phyloP scores from a whole-genome alignment of 768 basidiomycete genomes.

The Kwoniella sp. region DNA sequence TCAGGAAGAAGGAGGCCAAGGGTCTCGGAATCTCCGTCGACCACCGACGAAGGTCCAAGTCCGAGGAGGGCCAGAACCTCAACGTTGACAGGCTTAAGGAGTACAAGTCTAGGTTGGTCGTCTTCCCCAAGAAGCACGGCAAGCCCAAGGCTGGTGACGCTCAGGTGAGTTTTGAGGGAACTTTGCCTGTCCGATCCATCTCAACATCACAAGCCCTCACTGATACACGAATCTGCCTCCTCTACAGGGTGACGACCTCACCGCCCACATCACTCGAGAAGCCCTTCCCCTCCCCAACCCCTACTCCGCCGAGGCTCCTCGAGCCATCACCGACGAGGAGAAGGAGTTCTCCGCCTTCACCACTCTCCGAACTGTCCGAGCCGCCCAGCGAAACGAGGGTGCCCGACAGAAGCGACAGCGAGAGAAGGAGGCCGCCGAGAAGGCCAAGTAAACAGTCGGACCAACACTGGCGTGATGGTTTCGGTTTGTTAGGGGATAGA shows the following conservation, averaged over 20 bases:
- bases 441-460: constrained; percentile 37
- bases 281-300: constrained; percentile 64
- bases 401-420: constrained; percentile 67
- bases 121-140: constrained; percentile 93
- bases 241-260: constrained; percentile 77
- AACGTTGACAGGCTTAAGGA: constrained; percentile 92
- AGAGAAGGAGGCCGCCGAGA: constrained; percentile 55
- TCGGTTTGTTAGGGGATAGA: constrained; percentile 2
- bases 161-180: constrained; percentile 63
- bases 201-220: not conserved
- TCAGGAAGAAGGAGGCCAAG: constrained; percentile 89
- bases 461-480: not conserved
- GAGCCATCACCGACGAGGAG: constrained; percentile 89
- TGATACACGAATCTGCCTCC: not conserved
- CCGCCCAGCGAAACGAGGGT: constrained; percentile 81
- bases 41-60: constrained; percentile 92
- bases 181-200: not conserved
- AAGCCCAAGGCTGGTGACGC: constrained; percentile 97
- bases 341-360: constrained; percentile 84
- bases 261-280: constrained; percentile 70
- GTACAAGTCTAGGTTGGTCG: constrained; percentile 88
- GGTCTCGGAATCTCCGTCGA: constrained; percentile 94
- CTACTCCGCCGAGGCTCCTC: constrained; percentile 76
- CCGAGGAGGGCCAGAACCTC: constrained; percentile 92
- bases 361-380: constrained; percentile 81